These are phyloP conservation scores for Grosmannia huntii DNA, from an alignment of 2,329 filamentous ascomycete species.

Conservation along the genomic window DNA sequence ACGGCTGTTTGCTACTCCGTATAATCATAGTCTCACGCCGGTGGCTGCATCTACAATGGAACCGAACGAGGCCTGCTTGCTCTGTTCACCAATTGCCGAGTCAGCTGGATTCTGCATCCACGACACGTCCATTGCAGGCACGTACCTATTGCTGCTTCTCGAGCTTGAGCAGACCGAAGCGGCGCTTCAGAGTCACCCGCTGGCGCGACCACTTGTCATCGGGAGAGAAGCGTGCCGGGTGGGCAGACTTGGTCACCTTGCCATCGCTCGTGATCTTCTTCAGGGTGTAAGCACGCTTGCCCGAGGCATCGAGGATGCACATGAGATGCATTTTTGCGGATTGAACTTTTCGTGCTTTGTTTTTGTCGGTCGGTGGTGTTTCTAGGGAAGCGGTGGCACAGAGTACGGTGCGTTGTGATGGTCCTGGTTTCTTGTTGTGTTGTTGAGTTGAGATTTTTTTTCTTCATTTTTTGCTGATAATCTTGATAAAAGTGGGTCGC, in stretches of 20 bases:
- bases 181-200: slow-evolving; percentile 86
- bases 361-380: background rate
- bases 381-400: background rate
- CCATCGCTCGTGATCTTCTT: slow-evolving; percentile 69
- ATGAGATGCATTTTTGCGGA: slow-evolving; percentile 41
- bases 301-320: slow-evolving; percentile 74
- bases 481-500: background rate
- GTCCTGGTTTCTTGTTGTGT: background rate
- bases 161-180: slow-evolving; percentile 68
- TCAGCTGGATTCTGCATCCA: background rate
- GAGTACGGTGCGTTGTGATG: background rate
- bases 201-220: slow-evolving; percentile 99
- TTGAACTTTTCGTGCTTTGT: background rate
- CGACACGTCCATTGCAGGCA: slow-evolving; percentile 21
- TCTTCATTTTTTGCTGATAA: background rate
- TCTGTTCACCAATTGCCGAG: background rate
- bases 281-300: slow-evolving; percentile 88
- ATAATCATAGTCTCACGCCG: no score
- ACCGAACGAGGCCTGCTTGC: background rate
- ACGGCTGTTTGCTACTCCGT: no score
- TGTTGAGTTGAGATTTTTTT: background rate
- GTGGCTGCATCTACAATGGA: background rate
- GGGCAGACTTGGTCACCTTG: slow-evolving; percentile 87
- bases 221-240: slow-evolving; percentile 91
- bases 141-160: slow-evolving; percentile 49